Percentiles rank a stretch among this genome's conserved stretches.
These are phyloP conservation scores for Bolboschoenoplectus hybrid DNA, from an alignment of 202 grass and related monocot genomes.

Conservation along the genomic window DNA sequence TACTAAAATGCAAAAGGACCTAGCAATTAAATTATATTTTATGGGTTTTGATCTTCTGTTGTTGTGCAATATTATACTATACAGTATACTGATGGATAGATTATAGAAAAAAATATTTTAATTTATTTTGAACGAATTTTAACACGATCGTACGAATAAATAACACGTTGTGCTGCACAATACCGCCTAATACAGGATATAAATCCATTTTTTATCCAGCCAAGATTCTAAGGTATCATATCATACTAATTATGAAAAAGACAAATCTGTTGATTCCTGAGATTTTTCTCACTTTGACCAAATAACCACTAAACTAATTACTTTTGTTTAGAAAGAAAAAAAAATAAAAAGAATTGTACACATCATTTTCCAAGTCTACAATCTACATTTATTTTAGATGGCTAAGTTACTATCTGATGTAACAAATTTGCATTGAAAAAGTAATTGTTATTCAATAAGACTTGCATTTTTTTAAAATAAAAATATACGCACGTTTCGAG, in stretches of 20 bases:
- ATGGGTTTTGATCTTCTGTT: too few relatives aligned
- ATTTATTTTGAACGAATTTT: too few relatives aligned
- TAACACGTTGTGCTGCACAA: too few relatives aligned
- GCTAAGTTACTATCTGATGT: neutral
- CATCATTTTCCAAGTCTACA: neutral
- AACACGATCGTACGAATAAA: too few relatives aligned
- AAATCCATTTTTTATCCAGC: too few relatives aligned
- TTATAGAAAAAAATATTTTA: too few relatives aligned
- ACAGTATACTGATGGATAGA: too few relatives aligned
- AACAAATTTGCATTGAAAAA: neutral
- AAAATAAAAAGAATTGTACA: neutral
- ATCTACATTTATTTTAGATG: neutral
- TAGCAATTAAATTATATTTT: neutral
- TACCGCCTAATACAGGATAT: too few relatives aligned
- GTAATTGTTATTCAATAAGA: neutral
- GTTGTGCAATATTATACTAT: too few relatives aligned
- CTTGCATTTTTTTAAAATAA: neutral
- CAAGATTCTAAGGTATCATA: neutral
- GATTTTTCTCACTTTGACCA: neutral
- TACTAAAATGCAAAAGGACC: neutral
- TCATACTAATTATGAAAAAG: neutral
- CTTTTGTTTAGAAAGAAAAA: neutral
- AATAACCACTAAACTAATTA: neutral
- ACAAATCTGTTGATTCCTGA: neutral
- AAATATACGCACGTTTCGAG: neutral